These are phyloP conservation scores for Cornus controversa DNA, from an alignment of 148 eudicot species.

Conservation along the genomic window DNA sequence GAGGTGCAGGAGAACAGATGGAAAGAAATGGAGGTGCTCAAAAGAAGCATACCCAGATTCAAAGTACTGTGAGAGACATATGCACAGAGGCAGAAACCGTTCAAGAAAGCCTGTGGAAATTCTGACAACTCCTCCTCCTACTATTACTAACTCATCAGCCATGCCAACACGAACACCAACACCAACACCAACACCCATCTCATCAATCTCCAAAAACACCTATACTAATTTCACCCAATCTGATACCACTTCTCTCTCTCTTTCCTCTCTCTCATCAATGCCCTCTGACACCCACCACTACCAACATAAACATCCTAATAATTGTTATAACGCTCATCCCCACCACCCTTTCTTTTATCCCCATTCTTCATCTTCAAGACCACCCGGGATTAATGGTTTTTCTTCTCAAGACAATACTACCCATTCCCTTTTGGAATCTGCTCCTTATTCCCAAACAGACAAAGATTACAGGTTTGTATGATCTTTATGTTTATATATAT, in stretches of 20 bases:
- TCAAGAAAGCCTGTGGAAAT: slow-evolving; percentile 99
- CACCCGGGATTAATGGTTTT: slow-evolving; percentile 29
- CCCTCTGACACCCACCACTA: slow-evolving; percentile 16
- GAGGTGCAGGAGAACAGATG: slow-evolving; percentile 96
- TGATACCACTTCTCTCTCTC: slow-evolving; percentile 25
- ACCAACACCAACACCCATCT: slow-evolving; percentile 25
- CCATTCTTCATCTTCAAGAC: slow-evolving; percentile 36
- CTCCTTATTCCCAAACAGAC: slow-evolving; percentile 18
- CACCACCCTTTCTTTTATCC: slow-evolving; percentile 37
- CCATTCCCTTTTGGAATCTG: slow-evolving; percentile 28
- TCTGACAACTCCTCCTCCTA: slow-evolving; percentile 19
- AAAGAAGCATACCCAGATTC: slow-evolving; percentile 97
- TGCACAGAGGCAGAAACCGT: slow-evolving; percentile 99
- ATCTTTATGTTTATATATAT: not conserved
- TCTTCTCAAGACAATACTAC: slow-evolving; percentile 30
- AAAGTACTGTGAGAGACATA: slow-evolving; percentile 96
- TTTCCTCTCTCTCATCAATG: slow-evolving; percentile 22
- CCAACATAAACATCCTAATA: not conserved
- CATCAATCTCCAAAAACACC: slow-evolving; percentile 31
- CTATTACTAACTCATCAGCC: too few relatives aligned
- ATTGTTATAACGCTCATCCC: slow-evolving; percentile 15
- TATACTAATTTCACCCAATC: not conserved
- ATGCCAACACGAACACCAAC: slow-evolving; percentile 6
- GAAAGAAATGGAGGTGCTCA: slow-evolving; percentile 98
- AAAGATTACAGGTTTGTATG: slow-evolving; percentile 34